phyloP scores from a whole-genome alignment of 257 asterid genomes.

The Plantago elongata region DNA sequence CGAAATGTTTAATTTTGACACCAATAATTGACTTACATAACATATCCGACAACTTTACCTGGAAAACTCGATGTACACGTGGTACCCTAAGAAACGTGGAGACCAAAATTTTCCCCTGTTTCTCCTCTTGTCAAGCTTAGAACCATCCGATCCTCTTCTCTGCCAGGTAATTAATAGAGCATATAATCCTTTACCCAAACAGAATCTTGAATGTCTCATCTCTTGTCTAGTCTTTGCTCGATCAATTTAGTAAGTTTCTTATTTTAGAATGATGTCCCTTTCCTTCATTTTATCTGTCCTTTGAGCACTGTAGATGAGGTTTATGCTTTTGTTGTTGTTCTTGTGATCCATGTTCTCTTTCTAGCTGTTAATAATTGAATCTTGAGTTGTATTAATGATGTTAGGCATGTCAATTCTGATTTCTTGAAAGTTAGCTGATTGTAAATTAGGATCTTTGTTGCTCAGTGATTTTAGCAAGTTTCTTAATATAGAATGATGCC shows the following conservation, averaged over 20 bases:
- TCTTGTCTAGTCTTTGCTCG: not conserved
- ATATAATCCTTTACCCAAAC: constrained; percentile 5
- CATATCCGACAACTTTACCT: not conserved
- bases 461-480: not conserved
- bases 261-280: too few relatives aligned
- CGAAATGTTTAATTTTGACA: too few relatives aligned
- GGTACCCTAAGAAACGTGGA: constrained; percentile 10
- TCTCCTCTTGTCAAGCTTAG: constrained; percentile 7
- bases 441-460: too few relatives aligned
- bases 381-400: not conserved
- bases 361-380: constrained; percentile 4
- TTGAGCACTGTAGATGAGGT: not conserved
- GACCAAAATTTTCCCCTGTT: constrained; percentile 9
- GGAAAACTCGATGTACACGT: constrained; percentile 30
- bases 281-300: not conserved
- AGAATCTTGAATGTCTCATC: constrained; percentile 15
- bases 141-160: constrained; percentile 35
- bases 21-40: not conserved
- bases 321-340: not conserved
- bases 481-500: not conserved
- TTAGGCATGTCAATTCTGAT: not conserved
- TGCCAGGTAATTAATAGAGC: constrained; percentile 27
- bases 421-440: not conserved
- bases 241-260: not conserved
- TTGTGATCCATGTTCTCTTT: not conserved